Conservation (phyloP, 257 asterid species). For the Galeopsis tetrahit region DNA sequence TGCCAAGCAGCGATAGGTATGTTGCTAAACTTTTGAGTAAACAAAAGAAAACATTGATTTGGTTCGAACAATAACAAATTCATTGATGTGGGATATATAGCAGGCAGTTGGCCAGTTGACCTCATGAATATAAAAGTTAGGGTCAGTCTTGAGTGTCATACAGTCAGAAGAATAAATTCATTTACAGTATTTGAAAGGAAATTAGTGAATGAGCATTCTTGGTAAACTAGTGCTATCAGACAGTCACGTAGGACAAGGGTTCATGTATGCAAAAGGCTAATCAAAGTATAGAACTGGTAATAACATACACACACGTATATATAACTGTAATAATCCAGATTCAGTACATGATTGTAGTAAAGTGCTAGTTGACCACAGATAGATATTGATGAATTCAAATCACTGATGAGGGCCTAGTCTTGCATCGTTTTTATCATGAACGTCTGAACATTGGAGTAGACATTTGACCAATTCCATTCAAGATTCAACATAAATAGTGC, state of each 20-base stretch:
- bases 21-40: neutral
- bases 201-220: neutral
- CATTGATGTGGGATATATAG: neutral
- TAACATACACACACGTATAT: neutral
- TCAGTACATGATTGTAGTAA: neutral
- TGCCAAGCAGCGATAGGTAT: neutral
- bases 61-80: neutral
- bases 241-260: neutral
- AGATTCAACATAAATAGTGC: neutral
- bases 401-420: neutral
- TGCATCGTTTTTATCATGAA: neutral
- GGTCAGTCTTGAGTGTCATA: neutral
- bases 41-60: neutral
- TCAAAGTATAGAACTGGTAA: neutral
- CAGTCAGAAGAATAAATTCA: neutral
- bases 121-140: neutral
- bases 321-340: neutral
- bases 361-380: neutral
- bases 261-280: neutral
- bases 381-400: neutral
- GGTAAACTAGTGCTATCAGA: neutral
- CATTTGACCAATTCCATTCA: conserved; percentile 5
- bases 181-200: neutral
- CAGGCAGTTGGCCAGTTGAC: neutral
- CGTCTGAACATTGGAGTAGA: conserved; percentile 9